Conservation (phyloP, 139 green algal genomes). For the Monoraphidium neglectum region DNA sequence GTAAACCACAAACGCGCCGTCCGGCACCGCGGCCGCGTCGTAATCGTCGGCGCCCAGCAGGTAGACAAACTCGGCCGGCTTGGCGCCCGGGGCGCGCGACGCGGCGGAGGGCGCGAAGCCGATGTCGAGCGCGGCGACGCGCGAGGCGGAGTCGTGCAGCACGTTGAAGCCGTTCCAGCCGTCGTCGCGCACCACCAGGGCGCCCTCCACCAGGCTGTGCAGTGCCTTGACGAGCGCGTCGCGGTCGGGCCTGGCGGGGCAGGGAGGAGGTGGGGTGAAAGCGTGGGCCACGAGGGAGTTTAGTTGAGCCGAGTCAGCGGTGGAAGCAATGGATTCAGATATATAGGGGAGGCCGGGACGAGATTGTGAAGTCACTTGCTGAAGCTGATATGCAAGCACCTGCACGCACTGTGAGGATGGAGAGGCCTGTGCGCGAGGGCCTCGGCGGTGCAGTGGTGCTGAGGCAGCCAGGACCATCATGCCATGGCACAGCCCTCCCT, state of each 20-base stretch:
- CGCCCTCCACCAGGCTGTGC: slow-evolving; percentile 61
- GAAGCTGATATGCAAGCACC: too few species aligned
- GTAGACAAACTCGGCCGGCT: slow-evolving; percentile 88
- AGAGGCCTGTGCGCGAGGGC: too few species aligned
- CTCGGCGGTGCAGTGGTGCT: too few species aligned
- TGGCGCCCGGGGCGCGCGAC: slow-evolving; percentile 19
- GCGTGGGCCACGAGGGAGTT: too few species aligned
- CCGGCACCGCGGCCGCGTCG: slow-evolving; percentile 73
- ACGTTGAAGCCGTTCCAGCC: slow-evolving; percentile 98
- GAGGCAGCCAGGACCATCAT: too few species aligned
- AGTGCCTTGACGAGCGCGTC: slow-evolving; percentile 77
- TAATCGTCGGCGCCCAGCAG: slow-evolving; percentile 93
- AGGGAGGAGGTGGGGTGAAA: too few species aligned
- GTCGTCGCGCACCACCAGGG: slow-evolving; percentile 76
- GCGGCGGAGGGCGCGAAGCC: slow-evolving; percentile 84
- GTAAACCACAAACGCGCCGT: slow-evolving; percentile 95
- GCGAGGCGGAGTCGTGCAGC: slow-evolving; percentile 88
- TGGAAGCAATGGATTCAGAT: too few species aligned
- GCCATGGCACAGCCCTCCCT: too few species aligned
- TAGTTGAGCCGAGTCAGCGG: too few species aligned
- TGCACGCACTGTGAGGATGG: too few species aligned
- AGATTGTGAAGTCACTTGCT: too few species aligned
- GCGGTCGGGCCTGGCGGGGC: slow-evolving; percentile 53
- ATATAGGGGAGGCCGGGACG: too few species aligned
- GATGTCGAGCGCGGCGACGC: slow-evolving; percentile 93